A percentile compares a stretch with the other conserved stretches of the same genome.
These are phyloP conservation scores for Suillus decipiens DNA, from an alignment of 768 basidiomycete genomes.

Conservation along the genomic window DNA sequence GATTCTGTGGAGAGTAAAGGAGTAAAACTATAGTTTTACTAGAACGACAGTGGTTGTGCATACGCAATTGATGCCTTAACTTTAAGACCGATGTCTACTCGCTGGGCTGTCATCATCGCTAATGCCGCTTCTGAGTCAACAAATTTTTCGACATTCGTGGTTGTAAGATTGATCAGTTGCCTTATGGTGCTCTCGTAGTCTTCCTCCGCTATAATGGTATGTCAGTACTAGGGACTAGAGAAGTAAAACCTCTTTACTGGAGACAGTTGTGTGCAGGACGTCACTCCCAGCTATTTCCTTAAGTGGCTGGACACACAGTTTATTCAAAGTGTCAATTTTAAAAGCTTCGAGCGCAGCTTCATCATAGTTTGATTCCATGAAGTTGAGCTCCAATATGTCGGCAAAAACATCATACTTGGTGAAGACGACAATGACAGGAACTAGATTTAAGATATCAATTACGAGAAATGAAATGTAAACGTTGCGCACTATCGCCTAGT, in stretches of 20 bases:
- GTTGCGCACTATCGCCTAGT: too few species aligned
- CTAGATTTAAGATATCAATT: too few species aligned
- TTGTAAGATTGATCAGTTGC: conserved; percentile 9
- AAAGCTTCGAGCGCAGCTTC: too few species aligned
- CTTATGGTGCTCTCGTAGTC: conserved; percentile 11
- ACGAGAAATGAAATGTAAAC: too few species aligned
- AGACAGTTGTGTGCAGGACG: conserved; percentile 9
- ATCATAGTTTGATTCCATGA: too few species aligned
- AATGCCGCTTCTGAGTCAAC: conserved; percentile 11
- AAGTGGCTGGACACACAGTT: conserved; percentile 11
- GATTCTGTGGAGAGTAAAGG: conserved; percentile 1
- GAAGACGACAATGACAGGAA: too few species aligned
- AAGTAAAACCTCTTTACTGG: background rate
- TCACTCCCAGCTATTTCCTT: conserved; percentile 2
- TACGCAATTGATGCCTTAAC: conserved; percentile 10
- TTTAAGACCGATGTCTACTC: conserved; percentile 6
- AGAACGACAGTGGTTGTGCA: background rate
- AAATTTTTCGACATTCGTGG: conserved; percentile 12
- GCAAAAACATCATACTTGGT: too few species aligned
- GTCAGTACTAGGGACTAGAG: background rate
- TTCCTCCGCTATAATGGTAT: conserved; percentile 3
- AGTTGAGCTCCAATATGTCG: too few species aligned
- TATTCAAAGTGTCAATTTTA: conserved; percentile 7
- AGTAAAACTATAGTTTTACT: background rate
- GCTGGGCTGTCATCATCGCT: conserved; percentile 11